Base-by-base conservation (phyloP, 441 rosid genomes). In the Arabidopsis hybrid region DNA sequence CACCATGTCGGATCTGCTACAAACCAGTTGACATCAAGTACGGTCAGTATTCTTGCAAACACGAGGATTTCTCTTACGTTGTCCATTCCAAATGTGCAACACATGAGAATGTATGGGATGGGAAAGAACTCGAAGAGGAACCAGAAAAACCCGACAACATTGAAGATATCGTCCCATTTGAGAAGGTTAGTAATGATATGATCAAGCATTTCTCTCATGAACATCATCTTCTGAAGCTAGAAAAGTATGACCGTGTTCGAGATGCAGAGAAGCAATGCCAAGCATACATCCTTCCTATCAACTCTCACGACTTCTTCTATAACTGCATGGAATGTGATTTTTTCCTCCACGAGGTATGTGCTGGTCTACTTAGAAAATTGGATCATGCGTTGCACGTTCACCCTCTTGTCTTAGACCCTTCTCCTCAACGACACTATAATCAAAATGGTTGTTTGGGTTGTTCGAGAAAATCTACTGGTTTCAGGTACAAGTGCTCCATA, bases 21-120 rank as follows among this genome's bases (percentile, higher is more conserved):
- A 13, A 26, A 26, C 4, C 7, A 0, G 16, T 49, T 4, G 74
- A 70, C 40, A 18, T 9, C 50, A 70, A 60, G 50, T 70, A 60
- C 7, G 74, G 74, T 0, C 64, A 17, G 1, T 69, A 32, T 69
- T 32, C 21, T 56, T 69, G 73, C 53, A 57, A 34, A 2, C n/a
- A 34, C 0, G 36, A 16, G 1, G 21, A 17, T 5, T 69, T 64
- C 56, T 34, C 55, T 17, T 69, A 69, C 10, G 9, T 69, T 14
- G 38, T 7, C 2, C 74, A 70, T 36, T 60, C 67, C 3, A 70
- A 47, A 47, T 70, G 74, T 70, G 59, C 67, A 60, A 70, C 74
- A 1, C 49, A 60, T 14, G 18, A 38, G 7, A 21, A 70, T 2
- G 32, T 70, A 0, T 57, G 73, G 73, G 65, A 69, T 2, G 35